A percentile compares a stretch with the other conserved stretches of the same genome.
Evolutionary conservation across 148 eudicot genomes (phyloP).

Genomic region (Vaccinium corymbosum): DNA sequence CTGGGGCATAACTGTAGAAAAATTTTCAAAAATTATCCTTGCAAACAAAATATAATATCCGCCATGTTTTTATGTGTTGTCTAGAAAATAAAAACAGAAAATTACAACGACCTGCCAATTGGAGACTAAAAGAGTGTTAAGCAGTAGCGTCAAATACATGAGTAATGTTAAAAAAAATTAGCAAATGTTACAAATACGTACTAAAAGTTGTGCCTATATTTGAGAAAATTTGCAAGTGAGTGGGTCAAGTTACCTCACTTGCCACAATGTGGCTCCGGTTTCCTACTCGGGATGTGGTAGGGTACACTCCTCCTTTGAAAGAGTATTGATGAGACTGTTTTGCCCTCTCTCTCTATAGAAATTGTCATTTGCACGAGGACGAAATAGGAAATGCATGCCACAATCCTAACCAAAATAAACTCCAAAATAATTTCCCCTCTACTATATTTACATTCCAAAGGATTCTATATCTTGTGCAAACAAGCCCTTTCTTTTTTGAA

Average conservation of each 20-base stretch:
- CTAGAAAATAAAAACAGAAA: not conserved
- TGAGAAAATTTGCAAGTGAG: no score
- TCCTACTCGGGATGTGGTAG: not conserved
- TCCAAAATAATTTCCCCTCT: not conserved
- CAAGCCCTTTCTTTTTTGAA: not conserved
- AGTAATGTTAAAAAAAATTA: no score
- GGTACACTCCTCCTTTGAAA: not conserved
- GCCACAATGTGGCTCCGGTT: no score
- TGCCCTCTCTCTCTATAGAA: not conserved
- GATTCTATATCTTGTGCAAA: not conserved
- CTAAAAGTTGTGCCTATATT: no score
- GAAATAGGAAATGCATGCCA: not conserved
- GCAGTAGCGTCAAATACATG: no score
- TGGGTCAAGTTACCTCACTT: no score
- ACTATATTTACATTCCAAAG: not conserved
- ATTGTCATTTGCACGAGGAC: not conserved
- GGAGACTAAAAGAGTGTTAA: not conserved
- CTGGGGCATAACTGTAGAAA: not conserved
- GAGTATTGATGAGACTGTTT: not conserved
- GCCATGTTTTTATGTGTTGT: not conserved
- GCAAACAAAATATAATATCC: no score
- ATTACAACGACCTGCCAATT: not conserved
- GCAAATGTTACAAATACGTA: no score
- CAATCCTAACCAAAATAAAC: not conserved
- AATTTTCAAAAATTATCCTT: not conserved